Evolutionary conservation across 2,329 filamentous ascomycete species (phyloP).

Genomic region (Penicillium sclerotiorum): DNA sequence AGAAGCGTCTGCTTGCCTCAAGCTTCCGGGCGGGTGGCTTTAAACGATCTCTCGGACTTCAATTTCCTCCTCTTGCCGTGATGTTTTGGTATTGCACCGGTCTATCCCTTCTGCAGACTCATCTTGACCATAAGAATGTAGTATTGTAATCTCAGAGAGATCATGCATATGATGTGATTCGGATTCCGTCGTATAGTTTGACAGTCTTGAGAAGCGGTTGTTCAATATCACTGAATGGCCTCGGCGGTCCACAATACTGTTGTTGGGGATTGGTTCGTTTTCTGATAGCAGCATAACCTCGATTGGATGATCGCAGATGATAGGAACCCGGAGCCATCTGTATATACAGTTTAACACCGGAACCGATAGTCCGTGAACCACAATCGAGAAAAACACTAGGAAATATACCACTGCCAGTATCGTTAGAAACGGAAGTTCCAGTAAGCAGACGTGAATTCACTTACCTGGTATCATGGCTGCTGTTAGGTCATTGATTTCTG

Average conservation of each 20-base stretch:
- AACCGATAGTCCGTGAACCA: slow-evolving; percentile 44
- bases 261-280: slow-evolving; percentile 40
- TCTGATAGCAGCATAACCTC: slow-evolving; percentile 37
- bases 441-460: neutral
- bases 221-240: slow-evolving; percentile 37
- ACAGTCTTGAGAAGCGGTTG: slow-evolving; percentile 36
- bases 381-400: slow-evolving; percentile 46
- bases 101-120: too few relatives aligned
- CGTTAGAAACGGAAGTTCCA: neutral
- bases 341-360: slow-evolving; percentile 39
- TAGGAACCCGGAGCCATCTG: slow-evolving; percentile 31
- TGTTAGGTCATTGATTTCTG: slow-evolving; percentile 45
- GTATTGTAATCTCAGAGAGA: too few relatives aligned
- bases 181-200: slow-evolving; percentile 2
- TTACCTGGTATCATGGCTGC: slow-evolving; percentile 44
- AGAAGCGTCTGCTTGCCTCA: too few relatives aligned
- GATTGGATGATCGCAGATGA: slow-evolving; percentile 37
- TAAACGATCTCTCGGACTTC: too few relatives aligned
- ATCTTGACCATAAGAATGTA: too few relatives aligned
- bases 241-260: slow-evolving; percentile 31
- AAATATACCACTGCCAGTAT: slow-evolving; percentile 46
- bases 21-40: too few relatives aligned
- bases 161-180: slow-evolving; percentile 3
- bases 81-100: too few relatives aligned
- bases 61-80: too few relatives aligned